These are phyloP conservation scores for Gossypium aridum DNA, from an alignment of 441 rosid genomes.

Conservation along the genomic window DNA sequence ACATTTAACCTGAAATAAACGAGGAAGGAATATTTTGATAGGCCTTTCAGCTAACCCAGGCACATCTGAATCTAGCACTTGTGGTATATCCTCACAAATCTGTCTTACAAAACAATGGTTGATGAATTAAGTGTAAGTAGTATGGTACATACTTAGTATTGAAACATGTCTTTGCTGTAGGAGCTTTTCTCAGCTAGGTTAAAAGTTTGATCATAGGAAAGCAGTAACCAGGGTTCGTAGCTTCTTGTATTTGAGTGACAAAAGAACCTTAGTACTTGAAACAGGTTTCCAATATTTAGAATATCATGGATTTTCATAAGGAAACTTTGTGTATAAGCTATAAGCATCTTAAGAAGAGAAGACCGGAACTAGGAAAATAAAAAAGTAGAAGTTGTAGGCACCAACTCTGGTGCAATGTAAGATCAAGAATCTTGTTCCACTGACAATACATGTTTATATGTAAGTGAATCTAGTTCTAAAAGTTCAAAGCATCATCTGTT, in stretches of 20 bases:
- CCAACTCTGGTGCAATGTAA: background rate
- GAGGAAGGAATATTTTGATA: constrained; percentile 75
- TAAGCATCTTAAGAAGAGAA: background rate
- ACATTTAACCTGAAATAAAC: constrained; percentile 66
- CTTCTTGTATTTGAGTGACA: background rate
- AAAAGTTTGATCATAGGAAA: background rate
- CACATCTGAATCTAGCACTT: constrained; percentile 80
- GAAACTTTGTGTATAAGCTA: background rate
- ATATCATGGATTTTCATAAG: background rate
- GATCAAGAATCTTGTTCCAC: background rate
- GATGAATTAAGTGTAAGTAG: background rate
- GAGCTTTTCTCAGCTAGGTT: background rate
- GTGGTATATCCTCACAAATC: constrained; percentile 98
- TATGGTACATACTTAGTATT: background rate
- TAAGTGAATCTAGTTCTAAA: background rate
- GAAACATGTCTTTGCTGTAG: background rate
- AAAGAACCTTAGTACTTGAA: background rate
- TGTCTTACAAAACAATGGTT: constrained; percentile 23
- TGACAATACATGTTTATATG: background rate
- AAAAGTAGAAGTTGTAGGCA: background rate
- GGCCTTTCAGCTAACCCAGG: constrained; percentile 92
- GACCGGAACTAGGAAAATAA: background rate
- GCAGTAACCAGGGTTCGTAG: background rate
- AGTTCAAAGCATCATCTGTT: background rate
- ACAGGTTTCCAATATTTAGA: background rate